phyloP scores from a whole-genome alignment of 176 grass and related monocot species.

The Oryza meyeriana region DNA sequence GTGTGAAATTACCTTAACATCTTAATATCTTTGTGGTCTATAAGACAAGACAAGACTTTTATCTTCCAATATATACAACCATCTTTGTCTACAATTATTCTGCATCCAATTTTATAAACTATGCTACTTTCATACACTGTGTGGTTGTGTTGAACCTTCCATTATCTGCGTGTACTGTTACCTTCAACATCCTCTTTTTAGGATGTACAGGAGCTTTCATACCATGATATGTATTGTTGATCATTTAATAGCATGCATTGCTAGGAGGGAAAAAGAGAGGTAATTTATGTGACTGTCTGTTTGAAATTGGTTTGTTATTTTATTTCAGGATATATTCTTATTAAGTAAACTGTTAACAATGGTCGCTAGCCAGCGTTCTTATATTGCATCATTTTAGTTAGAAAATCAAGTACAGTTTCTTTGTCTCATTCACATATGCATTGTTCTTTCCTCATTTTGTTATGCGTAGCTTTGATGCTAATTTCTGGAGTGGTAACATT shows the following conservation, averaged over 20 bases:
- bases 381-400: not conserved
- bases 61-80: not conserved
- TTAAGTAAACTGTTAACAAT: not conserved
- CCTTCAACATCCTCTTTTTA: constrained; percentile 10
- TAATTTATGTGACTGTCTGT: not conserved
- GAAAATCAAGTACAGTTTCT: not conserved
- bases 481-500: not conserved
- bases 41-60: not conserved
- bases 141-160: not conserved
- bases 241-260: not conserved
- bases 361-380: not conserved
- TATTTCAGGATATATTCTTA: not conserved
- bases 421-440: not conserved
- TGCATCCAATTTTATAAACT: constrained; percentile 1
- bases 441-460: not conserved
- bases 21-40: not conserved
- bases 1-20: constrained; percentile 19
- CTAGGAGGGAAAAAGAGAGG: not conserved
- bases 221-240: not conserved
- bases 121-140: not conserved
- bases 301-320: not conserved
- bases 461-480: not conserved
- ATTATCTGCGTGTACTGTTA: not conserved
- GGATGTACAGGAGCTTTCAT: not conserved
- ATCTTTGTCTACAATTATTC: not conserved